Conservation (phyloP, 257 asterid species). For the Eustoma russellianum region DNA sequence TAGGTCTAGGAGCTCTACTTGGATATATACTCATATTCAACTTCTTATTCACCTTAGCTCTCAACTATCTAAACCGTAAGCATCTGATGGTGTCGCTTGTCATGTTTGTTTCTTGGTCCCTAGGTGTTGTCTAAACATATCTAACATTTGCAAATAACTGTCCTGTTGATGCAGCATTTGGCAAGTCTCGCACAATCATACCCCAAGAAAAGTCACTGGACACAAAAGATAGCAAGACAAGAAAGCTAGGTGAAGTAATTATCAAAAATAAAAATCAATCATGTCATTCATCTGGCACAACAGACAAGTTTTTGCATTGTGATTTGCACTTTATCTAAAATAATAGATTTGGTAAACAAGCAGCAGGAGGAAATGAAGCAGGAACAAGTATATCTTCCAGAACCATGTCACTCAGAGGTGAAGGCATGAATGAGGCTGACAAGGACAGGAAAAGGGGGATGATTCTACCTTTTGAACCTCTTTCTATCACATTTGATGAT, state of each 20-base stretch:
- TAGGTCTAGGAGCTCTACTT: conserved; percentile 26
- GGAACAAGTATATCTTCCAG: conserved; percentile 10
- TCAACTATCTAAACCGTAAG: conserved; percentile 59
- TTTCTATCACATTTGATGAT: conserved; percentile 71
- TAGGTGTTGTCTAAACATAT: too few species aligned
- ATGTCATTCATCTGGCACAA: not conserved
- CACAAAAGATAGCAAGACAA: conserved; percentile 26
- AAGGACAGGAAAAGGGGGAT: conserved; percentile 61
- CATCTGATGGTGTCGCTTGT: not conserved
- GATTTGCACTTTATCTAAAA: conserved; percentile 13
- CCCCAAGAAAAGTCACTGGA: conserved; percentile 10
- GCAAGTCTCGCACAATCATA: conserved; percentile 33
- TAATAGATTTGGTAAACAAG: conserved; percentile 2
- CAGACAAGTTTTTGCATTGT: too few species aligned
- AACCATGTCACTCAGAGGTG: conserved; percentile 6
- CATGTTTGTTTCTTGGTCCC: not conserved
- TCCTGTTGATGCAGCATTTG: conserved; percentile 26
- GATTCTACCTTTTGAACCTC: conserved; percentile 91
- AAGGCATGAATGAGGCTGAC: conserved; percentile 3
- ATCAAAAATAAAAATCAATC: not conserved
- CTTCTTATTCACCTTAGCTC: conserved; percentile 15
- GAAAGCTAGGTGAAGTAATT: conserved; percentile 8
- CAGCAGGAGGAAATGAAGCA: conserved; percentile 8
- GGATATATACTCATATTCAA: conserved; percentile 20
- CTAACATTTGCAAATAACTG: not conserved